Base-by-base conservation (phyloP, 225 moss, liverwort and hornwort species). In the Neckera pumila region DNA sequence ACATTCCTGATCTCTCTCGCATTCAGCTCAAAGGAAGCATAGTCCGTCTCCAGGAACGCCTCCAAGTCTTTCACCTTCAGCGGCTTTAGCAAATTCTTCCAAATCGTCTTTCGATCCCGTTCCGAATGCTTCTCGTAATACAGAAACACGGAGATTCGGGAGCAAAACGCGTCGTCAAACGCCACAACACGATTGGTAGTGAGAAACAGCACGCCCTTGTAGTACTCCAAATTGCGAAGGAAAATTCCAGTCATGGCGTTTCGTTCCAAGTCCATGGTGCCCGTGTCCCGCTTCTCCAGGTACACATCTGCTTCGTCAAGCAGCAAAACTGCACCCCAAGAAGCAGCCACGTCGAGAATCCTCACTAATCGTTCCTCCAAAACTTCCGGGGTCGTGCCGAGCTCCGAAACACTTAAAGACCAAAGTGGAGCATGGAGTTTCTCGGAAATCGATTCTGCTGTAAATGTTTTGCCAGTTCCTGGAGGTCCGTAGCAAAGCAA, bases 1-100 rank as follows among this genome's bases (percentile, higher is more conserved):
- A 90, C 91, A 51, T 95, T 96, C 51, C 91, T 89, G 36, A 96
- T 92, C 70, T 96, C 95, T 34, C 93, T 92, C 57, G 92, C 95
- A 71, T 96, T 96, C 34, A 94, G 34, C 11, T 91, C 86, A 14
- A 74, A 76, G 0, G 47, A 87, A 12, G 90, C 91, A n/a, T 91
- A 88, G 15, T 76, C 86, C 9, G 45, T 58, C 17, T 62, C 64
- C 7, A 82, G 25, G 51, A 63, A 85, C 21, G 58, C 71, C 7
- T 59, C 51, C 38, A 81, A 54, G 47, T 83, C 86, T 4, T 75
- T 75, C 17, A 94, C 34, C 15, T 63, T n/a, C 6, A 89, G 63
- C 42, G 88, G 88, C 49, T 79, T 63, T 20, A 95, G 94, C n/a
- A 92, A 12, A 38, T 89, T 93, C 84, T 45, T 90, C 93, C 94